Conservation (phyloP, 345 rosid species). For the Hypericum perforatum region DNA sequence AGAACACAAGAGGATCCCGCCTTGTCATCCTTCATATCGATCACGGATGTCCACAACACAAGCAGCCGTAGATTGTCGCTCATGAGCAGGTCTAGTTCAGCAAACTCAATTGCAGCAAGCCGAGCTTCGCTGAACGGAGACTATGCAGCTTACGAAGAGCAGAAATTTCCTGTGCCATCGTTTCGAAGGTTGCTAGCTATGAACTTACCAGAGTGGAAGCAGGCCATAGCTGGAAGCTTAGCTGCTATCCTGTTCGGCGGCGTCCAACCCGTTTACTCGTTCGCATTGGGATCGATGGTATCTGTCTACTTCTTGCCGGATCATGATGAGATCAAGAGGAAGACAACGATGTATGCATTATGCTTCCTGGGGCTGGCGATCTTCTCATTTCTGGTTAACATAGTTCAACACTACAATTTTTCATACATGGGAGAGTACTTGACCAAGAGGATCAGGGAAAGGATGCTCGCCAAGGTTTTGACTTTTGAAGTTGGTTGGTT, state of each 20-base stretch:
- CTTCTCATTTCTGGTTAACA: conserved; percentile 13
- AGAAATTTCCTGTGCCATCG: conserved; percentile 8
- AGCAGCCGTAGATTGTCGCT: conserved; percentile 42
- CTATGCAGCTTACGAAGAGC: conserved; percentile 2
- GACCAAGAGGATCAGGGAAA: conserved; percentile 20
- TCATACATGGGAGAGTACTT: conserved; percentile 26
- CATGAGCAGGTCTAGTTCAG: conserved; percentile 42
- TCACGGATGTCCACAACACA: conserved; percentile 23
- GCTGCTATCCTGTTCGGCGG: conserved; percentile 18
- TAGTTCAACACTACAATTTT: conserved; percentile 29
- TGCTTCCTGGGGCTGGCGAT: conserved; percentile 17
- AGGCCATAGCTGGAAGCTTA: conserved; percentile 17
- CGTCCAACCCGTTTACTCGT: conserved; percentile 17
- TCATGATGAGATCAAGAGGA: conserved; percentile 9
- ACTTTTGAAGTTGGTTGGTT: conserved; percentile 32
- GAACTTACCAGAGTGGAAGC: conserved; percentile 25
- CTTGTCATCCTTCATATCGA: conserved; percentile 22
- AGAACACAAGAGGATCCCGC: conserved; percentile 7
- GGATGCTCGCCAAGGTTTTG: conserved; percentile 19
- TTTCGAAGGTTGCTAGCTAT: conserved; percentile 12
- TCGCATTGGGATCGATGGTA: conserved; percentile 18
- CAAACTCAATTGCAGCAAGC: conserved; percentile 1
- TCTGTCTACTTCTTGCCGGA: conserved; percentile 17
- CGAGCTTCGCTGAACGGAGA: neutral
- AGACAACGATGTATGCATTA: conserved; percentile 18